These are phyloP conservation scores for Dichomitus squalens DNA, from an alignment of 1,284 basidiomycete genomes.

Conservation along the genomic window DNA sequence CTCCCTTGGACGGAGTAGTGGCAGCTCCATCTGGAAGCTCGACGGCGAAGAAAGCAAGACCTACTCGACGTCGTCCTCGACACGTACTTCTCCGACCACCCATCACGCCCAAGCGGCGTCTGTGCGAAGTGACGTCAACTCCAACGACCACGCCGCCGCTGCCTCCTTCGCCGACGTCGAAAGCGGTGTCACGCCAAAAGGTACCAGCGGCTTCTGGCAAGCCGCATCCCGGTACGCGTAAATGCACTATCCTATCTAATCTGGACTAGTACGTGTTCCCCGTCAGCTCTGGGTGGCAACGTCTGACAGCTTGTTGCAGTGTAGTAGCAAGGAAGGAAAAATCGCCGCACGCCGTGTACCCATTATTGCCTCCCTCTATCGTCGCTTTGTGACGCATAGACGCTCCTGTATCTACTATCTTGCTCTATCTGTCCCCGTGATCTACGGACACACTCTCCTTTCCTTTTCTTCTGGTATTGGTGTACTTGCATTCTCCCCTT, in stretches of 20 bases:
- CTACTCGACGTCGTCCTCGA: constrained; percentile 5
- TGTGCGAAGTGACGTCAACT: not conserved
- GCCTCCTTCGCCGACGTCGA: not conserved
- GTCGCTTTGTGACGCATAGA: not conserved
- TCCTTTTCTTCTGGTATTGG: not conserved
- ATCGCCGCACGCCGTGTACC: not conserved
- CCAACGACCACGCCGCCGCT: not conserved
- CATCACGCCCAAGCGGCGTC: not conserved
- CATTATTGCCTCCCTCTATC: not conserved
- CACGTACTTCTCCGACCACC: constrained; percentile 10
- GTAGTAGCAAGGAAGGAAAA: constrained; percentile 12
- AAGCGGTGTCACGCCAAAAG: constrained; percentile 20
- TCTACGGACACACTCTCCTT: not conserved
- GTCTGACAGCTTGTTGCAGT: not conserved
- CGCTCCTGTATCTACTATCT: constrained; percentile 7
- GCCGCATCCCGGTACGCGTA: constrained; percentile 15
- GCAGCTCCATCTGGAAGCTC: constrained; percentile 57
- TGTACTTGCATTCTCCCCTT: not conserved
- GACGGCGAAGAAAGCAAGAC: constrained; percentile 65
- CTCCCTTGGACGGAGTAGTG: constrained; percentile 10
- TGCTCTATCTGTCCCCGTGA: not conserved
- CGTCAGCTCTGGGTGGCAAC: not conserved
- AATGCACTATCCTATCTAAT: constrained; percentile 9
- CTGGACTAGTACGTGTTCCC: constrained; percentile 12
- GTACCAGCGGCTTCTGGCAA: constrained; percentile 21